A percentile compares a stretch with the other conserved stretches of the same genome.
Evolutionary conservation across 371 early-diverging fungal species (phyloP).

Genomic region (Mucor racemosus): DNA sequence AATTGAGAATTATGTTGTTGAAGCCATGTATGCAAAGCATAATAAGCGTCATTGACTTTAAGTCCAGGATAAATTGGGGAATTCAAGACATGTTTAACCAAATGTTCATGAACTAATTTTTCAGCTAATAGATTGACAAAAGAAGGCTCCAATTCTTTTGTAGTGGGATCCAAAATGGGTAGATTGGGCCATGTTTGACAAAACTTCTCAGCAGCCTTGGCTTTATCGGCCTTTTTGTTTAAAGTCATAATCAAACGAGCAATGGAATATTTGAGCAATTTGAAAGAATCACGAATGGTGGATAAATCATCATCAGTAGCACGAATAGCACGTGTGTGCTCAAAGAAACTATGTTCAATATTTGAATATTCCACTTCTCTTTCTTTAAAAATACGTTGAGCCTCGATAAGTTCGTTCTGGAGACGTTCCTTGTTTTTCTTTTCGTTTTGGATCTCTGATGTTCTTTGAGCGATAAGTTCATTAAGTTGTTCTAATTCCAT

Average conservation of each 20-base stretch:
- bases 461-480: constrained; percentile 33
- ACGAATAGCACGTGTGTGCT: constrained; percentile 60
- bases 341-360: constrained; percentile 61
- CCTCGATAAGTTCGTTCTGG: constrained; percentile 38
- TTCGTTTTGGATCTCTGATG: constrained; percentile 37
- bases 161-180: constrained; percentile 28
- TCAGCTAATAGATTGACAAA: constrained; percentile 61
- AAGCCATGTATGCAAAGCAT: constrained; percentile 57
- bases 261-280: constrained; percentile 59
- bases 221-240: constrained; percentile 56
- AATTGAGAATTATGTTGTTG: constrained; percentile 49
- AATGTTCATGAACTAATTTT: constrained; percentile 58
- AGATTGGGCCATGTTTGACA: constrained; percentile 42
- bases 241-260: constrained; percentile 62
- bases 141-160: constrained; percentile 49
- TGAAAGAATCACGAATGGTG: constrained; percentile 64
- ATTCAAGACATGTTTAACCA: constrained; percentile 53
- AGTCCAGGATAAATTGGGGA: constrained; percentile 59
- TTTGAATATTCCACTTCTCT: constrained; percentile 50
- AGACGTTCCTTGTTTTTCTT: constrained; percentile 40
- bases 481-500: constrained; percentile 46
- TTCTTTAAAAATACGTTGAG: constrained; percentile 40
- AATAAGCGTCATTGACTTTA: constrained; percentile 58
- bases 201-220: constrained; percentile 48
- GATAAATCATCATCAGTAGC: constrained; percentile 69